Conservation (phyloP, 257 asterid species). For the Gynochthodes officinalis region DNA sequence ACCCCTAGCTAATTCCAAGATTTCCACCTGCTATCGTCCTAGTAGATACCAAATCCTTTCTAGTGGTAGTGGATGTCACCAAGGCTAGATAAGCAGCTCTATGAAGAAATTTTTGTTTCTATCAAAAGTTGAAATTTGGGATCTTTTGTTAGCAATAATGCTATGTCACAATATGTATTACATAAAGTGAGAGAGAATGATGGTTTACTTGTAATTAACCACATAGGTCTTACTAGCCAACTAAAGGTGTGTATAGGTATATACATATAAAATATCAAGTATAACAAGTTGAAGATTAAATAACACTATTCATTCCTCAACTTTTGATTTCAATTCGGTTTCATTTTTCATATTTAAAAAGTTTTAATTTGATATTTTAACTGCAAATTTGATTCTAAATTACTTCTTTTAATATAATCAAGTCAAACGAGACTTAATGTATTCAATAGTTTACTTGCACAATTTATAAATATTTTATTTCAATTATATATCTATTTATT, state of each 20-base stretch:
- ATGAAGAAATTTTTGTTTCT: slow-evolving; percentile 71
- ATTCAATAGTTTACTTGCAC: no score
- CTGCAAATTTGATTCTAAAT: no score
- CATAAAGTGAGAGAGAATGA: slow-evolving; percentile 2
- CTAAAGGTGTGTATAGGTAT: slow-evolving; percentile 93
- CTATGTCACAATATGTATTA: not conserved
- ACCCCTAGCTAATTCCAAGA: not conserved
- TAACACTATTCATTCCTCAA: no score
- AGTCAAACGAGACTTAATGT: no score
- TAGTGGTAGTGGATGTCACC: slow-evolving; percentile 93
- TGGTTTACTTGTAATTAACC: slow-evolving; percentile 76
- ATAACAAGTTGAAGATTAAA: no score
- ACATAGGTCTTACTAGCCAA: slow-evolving; percentile 97
- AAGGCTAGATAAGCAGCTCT: slow-evolving; percentile 94
- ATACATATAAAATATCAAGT: slow-evolving; percentile 54
- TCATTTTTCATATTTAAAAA: no score
- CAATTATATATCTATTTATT: no score
- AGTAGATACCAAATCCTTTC: slow-evolving; percentile 79
- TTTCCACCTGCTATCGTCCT: slow-evolving; percentile 69
- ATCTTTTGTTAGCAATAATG: not conserved
- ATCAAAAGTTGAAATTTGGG: not conserved
- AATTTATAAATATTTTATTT: no score
- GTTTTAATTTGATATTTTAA: no score
- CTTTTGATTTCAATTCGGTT: no score
- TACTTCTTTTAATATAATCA: no score